phyloP scores from a whole-genome alignment of 352 stramenopile species.

The Blastocystis sp. region DNA sequence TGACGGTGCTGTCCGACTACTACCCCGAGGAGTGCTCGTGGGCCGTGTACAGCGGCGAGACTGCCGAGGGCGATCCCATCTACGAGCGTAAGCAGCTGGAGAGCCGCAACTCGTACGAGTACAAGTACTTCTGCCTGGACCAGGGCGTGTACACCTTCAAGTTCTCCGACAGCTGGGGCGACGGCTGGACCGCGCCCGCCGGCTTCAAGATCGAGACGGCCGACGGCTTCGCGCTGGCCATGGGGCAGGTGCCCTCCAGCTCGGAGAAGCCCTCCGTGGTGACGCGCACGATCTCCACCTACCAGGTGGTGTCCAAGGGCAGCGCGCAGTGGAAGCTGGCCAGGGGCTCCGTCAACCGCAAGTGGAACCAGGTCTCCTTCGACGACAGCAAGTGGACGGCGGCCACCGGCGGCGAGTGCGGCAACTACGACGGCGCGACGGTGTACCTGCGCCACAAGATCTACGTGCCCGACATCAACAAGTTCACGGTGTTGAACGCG shows the following conservation, averaged over 20 bases:
- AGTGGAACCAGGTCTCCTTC: constrained; percentile 30
- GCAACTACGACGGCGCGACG: not conserved
- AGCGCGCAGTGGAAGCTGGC: not conserved
- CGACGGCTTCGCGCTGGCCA: not conserved
- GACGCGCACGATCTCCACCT: constrained; percentile 34
- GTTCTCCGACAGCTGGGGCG: constrained; percentile 17
- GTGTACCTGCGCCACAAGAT: constrained; percentile 48
- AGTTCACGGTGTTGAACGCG: constrained; percentile 40
- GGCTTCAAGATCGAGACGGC: constrained; percentile 9
- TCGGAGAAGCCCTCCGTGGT: not conserved
- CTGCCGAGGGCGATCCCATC: not conserved
- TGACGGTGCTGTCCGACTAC: constrained; percentile 24
- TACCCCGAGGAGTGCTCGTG: constrained; percentile 20
- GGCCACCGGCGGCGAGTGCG: not conserved
- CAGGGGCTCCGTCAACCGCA: not conserved
- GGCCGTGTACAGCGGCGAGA: constrained; percentile 4
- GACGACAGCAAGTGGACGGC: constrained; percentile 12
- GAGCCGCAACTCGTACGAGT: constrained; percentile 4
- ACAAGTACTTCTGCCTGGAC: constrained; percentile 66
- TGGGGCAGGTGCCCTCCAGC: not conserved
- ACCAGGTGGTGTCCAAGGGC: not conserved
- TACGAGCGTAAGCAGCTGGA: not conserved
- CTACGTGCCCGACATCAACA: constrained; percentile 19
- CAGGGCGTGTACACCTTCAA: constrained; percentile 66
- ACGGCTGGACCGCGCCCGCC: constrained; percentile 51